These are phyloP conservation scores for Chloranthus sessilifolius DNA, from an alignment of 164 flowering plant genomes.

Conservation along the genomic window DNA sequence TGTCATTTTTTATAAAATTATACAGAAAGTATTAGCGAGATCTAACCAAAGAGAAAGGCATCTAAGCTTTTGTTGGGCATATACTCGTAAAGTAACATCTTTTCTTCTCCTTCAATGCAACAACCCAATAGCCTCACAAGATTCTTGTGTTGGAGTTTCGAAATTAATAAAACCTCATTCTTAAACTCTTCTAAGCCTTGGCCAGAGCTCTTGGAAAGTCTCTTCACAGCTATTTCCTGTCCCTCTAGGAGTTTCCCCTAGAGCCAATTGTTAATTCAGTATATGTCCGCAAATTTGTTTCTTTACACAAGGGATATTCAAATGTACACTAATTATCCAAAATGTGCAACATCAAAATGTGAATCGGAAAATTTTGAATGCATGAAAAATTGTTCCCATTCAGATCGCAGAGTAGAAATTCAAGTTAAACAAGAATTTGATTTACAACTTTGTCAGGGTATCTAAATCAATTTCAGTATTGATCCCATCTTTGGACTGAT, in stretches of 20 bases:
- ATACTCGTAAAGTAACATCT: slow-evolving; percentile 14
- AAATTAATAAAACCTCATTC: slow-evolving; percentile 23
- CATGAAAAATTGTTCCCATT: no score
- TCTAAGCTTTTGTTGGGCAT: slow-evolving; percentile 23
- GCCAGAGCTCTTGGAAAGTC: slow-evolving; percentile 7
- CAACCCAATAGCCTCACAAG: slow-evolving; percentile 13
- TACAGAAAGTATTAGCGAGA: neutral
- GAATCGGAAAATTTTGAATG: no score
- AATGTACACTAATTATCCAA: no score
- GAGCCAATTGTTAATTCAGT: neutral
- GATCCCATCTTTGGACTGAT: no score
- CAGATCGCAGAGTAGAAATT: no score
- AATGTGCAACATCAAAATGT: no score
- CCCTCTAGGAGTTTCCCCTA: slow-evolving; percentile 7
- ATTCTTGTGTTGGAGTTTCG: slow-evolving; percentile 11
- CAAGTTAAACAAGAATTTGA: no score
- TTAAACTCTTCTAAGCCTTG: slow-evolving; percentile 33
- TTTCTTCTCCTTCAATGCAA: slow-evolving; percentile 5
- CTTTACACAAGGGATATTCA: no score
- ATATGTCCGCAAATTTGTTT: no score
- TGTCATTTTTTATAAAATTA: neutral
- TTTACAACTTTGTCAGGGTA: no score
- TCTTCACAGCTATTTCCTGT: slow-evolving; percentile 12
- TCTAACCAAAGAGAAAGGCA: slow-evolving; percentile 1
- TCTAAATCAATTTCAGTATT: no score